phyloP scores from a whole-genome alignment of 352 stramenopile genomes.

The Phytophthora citrophthora region DNA sequence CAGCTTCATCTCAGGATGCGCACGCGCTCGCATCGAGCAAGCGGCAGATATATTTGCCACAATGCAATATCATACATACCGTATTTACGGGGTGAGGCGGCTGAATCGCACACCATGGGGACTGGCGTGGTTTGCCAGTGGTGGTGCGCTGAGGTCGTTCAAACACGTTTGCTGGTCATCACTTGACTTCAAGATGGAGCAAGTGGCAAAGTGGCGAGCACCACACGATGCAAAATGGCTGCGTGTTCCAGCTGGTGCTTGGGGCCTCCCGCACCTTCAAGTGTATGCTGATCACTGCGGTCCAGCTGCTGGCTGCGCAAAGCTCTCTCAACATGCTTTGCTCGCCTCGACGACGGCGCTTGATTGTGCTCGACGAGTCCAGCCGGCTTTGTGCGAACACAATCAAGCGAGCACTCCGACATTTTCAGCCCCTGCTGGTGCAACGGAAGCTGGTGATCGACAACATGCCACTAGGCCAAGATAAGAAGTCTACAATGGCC shows the following conservation, averaged over 20 bases:
- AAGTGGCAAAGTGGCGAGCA: too few species aligned
- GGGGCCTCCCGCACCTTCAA: constrained; percentile 11
- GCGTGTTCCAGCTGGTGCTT: constrained; percentile 4
- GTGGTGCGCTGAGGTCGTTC: too few species aligned
- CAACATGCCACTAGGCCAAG: background rate
- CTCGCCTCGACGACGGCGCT: background rate
- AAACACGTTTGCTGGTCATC: too few species aligned
- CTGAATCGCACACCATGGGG: background rate
- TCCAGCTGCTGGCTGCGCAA: constrained; percentile 25
- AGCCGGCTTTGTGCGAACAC: background rate
- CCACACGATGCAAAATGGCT: constrained; percentile 10
- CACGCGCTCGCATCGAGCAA: background rate
- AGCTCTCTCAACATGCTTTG: constrained; percentile 9
- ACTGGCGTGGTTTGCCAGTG: constrained; percentile 3
- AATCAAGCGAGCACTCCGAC: constrained; percentile 2
- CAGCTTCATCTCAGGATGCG: constrained; percentile 6
- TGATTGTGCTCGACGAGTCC: constrained; percentile 13
- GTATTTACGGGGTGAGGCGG: background rate
- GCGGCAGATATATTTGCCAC: background rate
- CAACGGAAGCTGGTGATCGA: constrained; percentile 16
- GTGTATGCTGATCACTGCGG: constrained; percentile 28
- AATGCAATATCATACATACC: too few species aligned
- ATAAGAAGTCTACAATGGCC: too few species aligned
- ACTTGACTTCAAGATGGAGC: too few species aligned
- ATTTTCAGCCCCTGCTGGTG: constrained; percentile 15